Base-by-base conservation (phyloP, 805 yeast genomes). In the Kurtzmaniella cleridarum region DNA sequence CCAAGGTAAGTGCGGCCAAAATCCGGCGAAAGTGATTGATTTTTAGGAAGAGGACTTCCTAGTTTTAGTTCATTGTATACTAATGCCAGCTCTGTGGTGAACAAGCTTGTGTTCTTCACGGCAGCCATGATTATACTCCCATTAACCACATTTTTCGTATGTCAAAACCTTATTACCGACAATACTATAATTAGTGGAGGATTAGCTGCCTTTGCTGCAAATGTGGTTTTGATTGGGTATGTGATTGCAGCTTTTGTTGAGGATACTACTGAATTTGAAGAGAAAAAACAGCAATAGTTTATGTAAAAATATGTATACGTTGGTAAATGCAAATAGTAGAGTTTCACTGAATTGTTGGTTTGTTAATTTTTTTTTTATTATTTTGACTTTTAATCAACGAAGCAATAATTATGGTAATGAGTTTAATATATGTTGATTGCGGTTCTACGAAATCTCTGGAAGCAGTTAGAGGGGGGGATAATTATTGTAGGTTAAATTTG, bases 131-230 rank as follows among this genome's bases (percentile, higher is more conserved):
- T 85, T 38, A 60, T 75, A 17, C 69, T 79, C 35, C 95, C 95
- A 17, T 51, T 85, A 45, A 38, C 72, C 20, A 65, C 83, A 1
- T 85, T 85, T 59, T 85, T 85, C 55, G 43, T 62, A 1, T 57
- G 71, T 12, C 81, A 78, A 47, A 71, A 69, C 48, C 41, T 67
- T 14, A 59, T 63, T 42, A 55, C 50, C 38, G 69, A 66, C 34
- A 84, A 76, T 50, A 75, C 89, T 1, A 59, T 84, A 11, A 63
- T 81, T 10, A 79, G 88, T 36, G 95, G 95, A 31, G 93, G 93
- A 2, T 53, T 80, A n/a, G 87, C 90, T 28, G 93, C 93, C 2
- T 67, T 77, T 13, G 76, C 76, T 41, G 93, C 93, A 20, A 85
- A 85, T 53, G 61, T 80, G 5, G 93, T 85, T 15, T 64, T 85